Conservation (phyloP, 1,284 basidiomycete species). For the Fomitopsis schrenkii region DNA sequence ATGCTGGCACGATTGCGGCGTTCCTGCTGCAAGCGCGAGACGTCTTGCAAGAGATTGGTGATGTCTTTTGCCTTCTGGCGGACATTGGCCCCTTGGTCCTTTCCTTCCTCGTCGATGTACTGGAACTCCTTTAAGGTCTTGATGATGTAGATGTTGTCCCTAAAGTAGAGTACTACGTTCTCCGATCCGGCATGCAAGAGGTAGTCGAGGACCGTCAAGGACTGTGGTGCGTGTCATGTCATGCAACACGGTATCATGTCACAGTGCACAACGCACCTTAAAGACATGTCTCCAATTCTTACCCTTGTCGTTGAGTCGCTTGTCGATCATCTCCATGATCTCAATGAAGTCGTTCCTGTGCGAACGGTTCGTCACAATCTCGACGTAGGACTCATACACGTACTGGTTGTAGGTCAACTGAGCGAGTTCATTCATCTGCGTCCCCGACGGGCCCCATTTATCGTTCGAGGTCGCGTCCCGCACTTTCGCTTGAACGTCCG, state of each 20-base stretch:
- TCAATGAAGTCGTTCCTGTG: constrained; percentile 96
- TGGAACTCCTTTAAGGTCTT: constrained; percentile 99
- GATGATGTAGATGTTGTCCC: constrained; percentile 96
- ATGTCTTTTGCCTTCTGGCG: constrained; percentile 99
- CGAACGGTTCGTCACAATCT: not conserved
- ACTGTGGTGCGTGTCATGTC: constrained; percentile 38
- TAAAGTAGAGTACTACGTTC: constrained; percentile 98
- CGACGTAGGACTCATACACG: constrained; percentile 28
- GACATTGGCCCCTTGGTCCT: constrained; percentile 98
- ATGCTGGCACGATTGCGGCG: constrained; percentile 84
- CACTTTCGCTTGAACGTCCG: constrained; percentile 92
- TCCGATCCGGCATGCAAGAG: constrained; percentile 95
- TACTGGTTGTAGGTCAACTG: constrained; percentile 98
- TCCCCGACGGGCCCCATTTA: constrained; percentile 97
- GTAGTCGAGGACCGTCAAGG: constrained; percentile 95
- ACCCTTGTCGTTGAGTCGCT: constrained; percentile 98
- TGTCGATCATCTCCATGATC: constrained; percentile 99
- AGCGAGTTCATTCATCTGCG: constrained; percentile 99
- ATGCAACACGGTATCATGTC: too few relatives aligned
- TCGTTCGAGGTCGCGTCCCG: constrained; percentile 99
- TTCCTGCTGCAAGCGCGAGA: constrained; percentile 82
- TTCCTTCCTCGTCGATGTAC: constrained; percentile 91
- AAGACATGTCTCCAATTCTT: constrained; percentile 99
- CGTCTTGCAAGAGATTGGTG: constrained; percentile 92
- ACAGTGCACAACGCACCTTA: constrained; percentile 57